Evolutionary conservation across 805 yeast species (phyloP).

Genomic region (Saturnispora saitoi): DNA sequence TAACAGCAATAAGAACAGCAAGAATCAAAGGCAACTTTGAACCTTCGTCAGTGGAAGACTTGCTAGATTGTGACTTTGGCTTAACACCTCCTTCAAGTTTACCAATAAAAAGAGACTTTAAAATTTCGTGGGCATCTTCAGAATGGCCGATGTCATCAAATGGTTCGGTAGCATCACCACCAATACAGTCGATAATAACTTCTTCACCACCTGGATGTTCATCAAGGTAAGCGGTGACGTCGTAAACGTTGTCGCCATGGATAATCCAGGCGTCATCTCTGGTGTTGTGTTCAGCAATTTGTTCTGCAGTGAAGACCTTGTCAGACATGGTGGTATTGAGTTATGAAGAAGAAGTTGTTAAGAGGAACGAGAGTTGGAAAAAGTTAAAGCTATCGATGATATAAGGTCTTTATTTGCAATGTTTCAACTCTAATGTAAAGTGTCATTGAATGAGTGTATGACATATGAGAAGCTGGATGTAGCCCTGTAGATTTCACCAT

Average conservation of each 20-base stretch:
- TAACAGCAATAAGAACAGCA: conserved; percentile 32
- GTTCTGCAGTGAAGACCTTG: conserved; percentile 51
- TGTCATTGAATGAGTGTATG: too few species aligned
- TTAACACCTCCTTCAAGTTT: conserved; percentile 55
- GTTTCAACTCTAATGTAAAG: too few species aligned
- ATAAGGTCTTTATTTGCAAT: too few species aligned
- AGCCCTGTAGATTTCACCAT: too few species aligned
- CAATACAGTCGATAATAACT: conserved; percentile 74
- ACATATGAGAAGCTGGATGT: too few species aligned
- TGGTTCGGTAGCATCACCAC: conserved; percentile 63
- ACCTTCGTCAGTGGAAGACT: conserved; percentile 18
- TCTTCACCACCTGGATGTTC: conserved; percentile 73
- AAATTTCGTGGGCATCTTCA: conserved; percentile 81
- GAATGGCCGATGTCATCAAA: conserved; percentile 93
- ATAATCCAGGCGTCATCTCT: conserved; percentile 80
- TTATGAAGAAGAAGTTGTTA: not conserved
- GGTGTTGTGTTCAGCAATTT: conserved; percentile 65
- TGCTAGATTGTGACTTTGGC: conserved; percentile 13
- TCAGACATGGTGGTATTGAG: conserved; percentile 28
- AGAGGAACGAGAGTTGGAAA: not conserved
- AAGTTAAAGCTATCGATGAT: not conserved
- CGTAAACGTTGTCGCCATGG: conserved; percentile 71
- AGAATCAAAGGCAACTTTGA: conserved; percentile 26
- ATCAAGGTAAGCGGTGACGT: conserved; percentile 59
- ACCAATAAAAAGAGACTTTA: conserved; percentile 66